Evolutionary conservation across 306 rosid species (phyloP), one percentile per base, ranked within the genome.

Genomic region (Glycine latifolia): DNA sequence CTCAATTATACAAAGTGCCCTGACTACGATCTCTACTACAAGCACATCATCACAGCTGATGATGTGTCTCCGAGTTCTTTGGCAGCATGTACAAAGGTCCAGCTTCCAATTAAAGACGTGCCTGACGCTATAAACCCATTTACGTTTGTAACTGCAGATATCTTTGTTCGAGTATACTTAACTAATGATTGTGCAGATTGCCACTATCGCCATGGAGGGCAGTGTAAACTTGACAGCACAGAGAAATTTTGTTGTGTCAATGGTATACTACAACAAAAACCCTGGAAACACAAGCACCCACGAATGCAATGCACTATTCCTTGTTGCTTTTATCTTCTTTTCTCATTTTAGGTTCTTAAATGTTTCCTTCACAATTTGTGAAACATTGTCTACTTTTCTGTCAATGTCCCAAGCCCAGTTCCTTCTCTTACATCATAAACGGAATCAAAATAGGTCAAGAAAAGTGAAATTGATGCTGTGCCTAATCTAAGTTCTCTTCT

Each of bases 51-150:
- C 44, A 39, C 44, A 5, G 44, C 44, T 26, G 14, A 31, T 35
- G 39, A 72, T 49, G 9, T 8, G 47, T 43, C 10, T 26, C 14
- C 0, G 10, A 41, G 53, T 17, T 56, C 75, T 56, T 73, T 67
- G 43, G 11, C 3, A 10, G 37, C n/a, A n/a, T 87, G 94, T 72
- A 69, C 89, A 6, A 54, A 7, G n/a, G 56, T 76, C 46, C 8
- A 3, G 7, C 87, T 88, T 73, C 94, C 90, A 5, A 10, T 8
- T 56, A 81, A 55, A 44, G 88, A 84, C 35, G 6, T 73, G 10
- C 49, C 86, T 41, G 82, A 55, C 12, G 2, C 46, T 15, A 0
- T 1, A 0, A 68, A 71, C 41, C 86, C 72, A 3, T 81, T 79
- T 43, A 4, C 44, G 2, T 76, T 84, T 10, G 0, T 88, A 12